Evolutionary conservation across 495 filamentous ascomycete genomes (phyloP).

Genomic region (Hypomontagnella submonticulosa): DNA sequence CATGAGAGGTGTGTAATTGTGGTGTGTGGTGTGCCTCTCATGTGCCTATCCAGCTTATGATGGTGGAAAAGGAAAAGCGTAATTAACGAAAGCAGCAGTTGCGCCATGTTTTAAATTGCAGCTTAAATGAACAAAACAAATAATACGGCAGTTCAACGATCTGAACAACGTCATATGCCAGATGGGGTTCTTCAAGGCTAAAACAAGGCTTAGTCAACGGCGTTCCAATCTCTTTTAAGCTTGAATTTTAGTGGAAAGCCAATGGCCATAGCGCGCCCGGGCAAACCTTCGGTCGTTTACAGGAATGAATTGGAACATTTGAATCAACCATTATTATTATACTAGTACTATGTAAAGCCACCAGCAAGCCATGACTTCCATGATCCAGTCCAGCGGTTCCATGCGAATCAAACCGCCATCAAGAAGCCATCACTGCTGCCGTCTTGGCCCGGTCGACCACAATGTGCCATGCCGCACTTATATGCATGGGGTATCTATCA

Average conservation of each 20-base stretch:
- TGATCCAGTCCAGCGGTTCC: conserved; percentile 33
- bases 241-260: conserved; percentile 39
- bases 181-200: conserved; percentile 41
- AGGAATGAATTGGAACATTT: conserved; percentile 40
- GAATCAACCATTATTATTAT: conserved; percentile 28
- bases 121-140: conserved; percentile 36
- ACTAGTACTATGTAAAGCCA: conserved; percentile 31
- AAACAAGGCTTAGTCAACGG: conserved; percentile 44
- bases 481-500: conserved; percentile 5
- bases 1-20: too few species aligned
- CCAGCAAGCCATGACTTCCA: conserved; percentile 23
- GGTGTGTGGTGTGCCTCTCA: too few species aligned
- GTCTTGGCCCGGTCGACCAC: conserved; percentile 19
- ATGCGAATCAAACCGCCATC: conserved; percentile 39
- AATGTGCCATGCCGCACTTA: conserved; percentile 15
- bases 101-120: conserved; percentile 36
- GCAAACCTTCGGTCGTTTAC: conserved; percentile 49
- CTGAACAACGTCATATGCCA: conserved; percentile 40
- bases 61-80: conserved; percentile 14
- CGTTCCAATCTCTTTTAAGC: conserved; percentile 43
- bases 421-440: conserved; percentile 19
- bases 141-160: conserved; percentile 37
- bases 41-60: background rate
- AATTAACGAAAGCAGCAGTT: conserved; percentile 29
- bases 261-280: conserved; percentile 39